Base-by-base conservation (phyloP, 164 flowering plant genomes). In the Aristolochia fimbriata region DNA sequence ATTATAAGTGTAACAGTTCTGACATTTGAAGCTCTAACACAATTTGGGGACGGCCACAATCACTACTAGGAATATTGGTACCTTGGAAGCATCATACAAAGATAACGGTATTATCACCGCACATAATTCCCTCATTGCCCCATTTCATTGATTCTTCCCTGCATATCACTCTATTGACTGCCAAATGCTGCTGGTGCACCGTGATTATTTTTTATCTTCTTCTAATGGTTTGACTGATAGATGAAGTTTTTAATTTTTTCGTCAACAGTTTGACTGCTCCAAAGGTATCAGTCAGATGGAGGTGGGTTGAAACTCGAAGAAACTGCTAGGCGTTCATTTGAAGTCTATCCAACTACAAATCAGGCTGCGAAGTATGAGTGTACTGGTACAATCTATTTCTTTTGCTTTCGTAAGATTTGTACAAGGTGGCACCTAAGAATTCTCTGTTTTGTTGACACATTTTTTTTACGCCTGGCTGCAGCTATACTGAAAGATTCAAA, bases 1-100 rank as follows among this genome's bases (percentile, higher is more conserved):
- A 83, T 92, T 23, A 27, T 85, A 70, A 84, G 76, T 59, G 74
- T 87, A 43, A 81, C 83, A 15, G 72, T 87, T 55, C 98, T 96
- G 55, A 81, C 87, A 57, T 87, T 92, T 82, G 96, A 92, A 80
- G 96, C 96, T 33, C 86, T 89, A 21, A 77, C 96, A 30, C 96
- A 89, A 71, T 81, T 80, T 72, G 98, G n/a, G 96, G 65, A 74
- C 73, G 66, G 96, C 97, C 53, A 74, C 85, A 61, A 70, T 92
- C 58, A 82, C 83, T 8, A 68, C 86, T 19, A 72, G 81, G 74
- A 92, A 89, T 64, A 72, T 76, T 59, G 98, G 98, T 66, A 81
- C 82, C 76, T 70, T 92, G 54, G 97, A 92, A 76, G 98, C 97
- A 47, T 92, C 98, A 23, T 92, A 92, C 61, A n/a, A 87, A 97